These are phyloP conservation scores for Silene vulgaris DNA, from an alignment of 179 eudicot genomes.

Conservation along the genomic window DNA sequence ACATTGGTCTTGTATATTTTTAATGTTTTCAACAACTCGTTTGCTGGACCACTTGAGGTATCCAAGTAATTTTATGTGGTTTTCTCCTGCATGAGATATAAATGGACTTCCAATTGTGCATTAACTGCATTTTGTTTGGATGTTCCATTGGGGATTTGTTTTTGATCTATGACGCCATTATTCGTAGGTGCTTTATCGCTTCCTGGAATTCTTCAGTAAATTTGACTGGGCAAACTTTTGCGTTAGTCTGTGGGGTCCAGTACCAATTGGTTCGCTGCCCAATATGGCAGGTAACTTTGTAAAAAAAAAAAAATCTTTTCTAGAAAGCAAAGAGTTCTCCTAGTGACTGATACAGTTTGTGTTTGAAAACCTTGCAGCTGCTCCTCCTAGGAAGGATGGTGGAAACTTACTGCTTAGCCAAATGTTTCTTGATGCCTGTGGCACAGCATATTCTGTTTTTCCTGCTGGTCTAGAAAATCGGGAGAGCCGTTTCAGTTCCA, in stretches of 20 bases:
- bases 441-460: conserved; percentile 38
- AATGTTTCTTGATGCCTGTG: conserved; percentile 47
- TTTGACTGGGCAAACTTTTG: conserved; percentile 97
- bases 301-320: not conserved
- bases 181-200: conserved; percentile 84
- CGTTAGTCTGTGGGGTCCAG: conserved; percentile 96
- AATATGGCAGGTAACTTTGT: conserved; percentile 50
- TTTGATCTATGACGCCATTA: not conserved
- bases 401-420: conserved; percentile 46
- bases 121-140: not conserved
- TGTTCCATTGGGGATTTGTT: not conserved
- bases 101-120: conserved; percentile 10
- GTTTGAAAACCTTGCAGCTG: conserved; percentile 33
- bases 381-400: conserved; percentile 50
- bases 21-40: conserved; percentile 84
- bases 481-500: conserved; percentile 37
- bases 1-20: conserved; percentile 95
- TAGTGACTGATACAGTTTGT: conserved; percentile 16
- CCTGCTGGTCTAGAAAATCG: conserved; percentile 41
- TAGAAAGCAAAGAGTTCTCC: conserved; percentile 1
- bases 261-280: conserved; percentile 75
- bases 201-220: conserved; percentile 88
- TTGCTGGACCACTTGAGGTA: conserved; percentile 96
- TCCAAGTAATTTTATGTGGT: not conserved
- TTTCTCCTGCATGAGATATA: not conserved